phyloP scores from a whole-genome alignment of 2,329 filamentous ascomycete species.

The Teratosphaeria zuluensis region DNA sequence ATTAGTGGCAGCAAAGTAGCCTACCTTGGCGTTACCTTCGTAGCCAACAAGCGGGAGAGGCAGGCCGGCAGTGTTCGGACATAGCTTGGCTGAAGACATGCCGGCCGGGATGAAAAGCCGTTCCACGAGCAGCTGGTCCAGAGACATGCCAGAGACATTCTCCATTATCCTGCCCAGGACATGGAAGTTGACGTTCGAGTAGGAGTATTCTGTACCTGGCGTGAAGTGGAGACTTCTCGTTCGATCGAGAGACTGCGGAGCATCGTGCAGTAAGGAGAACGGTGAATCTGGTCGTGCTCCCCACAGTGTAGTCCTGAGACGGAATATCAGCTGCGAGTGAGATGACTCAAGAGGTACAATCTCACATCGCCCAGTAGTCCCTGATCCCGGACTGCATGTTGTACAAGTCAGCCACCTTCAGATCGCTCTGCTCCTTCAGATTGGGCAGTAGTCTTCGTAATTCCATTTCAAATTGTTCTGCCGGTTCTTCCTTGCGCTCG shows the following conservation, averaged over 20 bases:
- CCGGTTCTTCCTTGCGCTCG: constrained; percentile 4
- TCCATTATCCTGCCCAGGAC: constrained; percentile 31
- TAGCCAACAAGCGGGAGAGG: constrained; percentile 35
- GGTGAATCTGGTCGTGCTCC: constrained; percentile 31
- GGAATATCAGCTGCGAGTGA: neutral
- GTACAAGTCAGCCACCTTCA: constrained; percentile 30
- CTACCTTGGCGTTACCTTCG: constrained; percentile 31
- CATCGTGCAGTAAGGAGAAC: constrained; percentile 29
- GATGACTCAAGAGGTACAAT: neutral
- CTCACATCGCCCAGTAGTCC: constrained; percentile 36
- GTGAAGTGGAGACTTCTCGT: constrained; percentile 30
- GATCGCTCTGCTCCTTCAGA: constrained; percentile 13
- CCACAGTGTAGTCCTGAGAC: constrained; percentile 29
- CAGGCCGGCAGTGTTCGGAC: constrained; percentile 28
- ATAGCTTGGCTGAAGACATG: constrained; percentile 34
- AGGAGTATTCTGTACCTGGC: constrained; percentile 35
- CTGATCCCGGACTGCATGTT: constrained; percentile 37
- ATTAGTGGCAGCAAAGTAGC: constrained; percentile 30
- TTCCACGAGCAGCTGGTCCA: constrained; percentile 29
- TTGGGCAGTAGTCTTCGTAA: constrained; percentile 24
- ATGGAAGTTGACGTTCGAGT: constrained; percentile 38
- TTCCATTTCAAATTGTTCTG: constrained; percentile 15
- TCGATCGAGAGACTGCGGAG: constrained; percentile 15
- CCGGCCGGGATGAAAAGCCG: constrained; percentile 32
- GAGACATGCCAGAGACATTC: constrained; percentile 26